A percentile compares a stretch with the other conserved stretches of the same genome.
These are phyloP conservation scores for Fraxinus quadrangulata DNA, from an alignment of 257 asterid species.

Conservation along the genomic window DNA sequence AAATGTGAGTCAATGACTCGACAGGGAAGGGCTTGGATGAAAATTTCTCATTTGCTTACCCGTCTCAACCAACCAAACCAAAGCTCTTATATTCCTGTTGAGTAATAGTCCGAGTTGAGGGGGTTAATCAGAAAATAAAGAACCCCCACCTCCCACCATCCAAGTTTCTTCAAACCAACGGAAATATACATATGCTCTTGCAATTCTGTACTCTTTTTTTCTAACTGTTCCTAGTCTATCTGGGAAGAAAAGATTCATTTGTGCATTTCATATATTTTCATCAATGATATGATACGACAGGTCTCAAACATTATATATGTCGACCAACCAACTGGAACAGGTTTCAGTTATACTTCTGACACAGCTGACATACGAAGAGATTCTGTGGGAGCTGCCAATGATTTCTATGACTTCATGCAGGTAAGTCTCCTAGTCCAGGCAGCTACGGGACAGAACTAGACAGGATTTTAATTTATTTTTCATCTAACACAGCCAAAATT, in stretches of 20 bases:
- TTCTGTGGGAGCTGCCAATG: constrained; percentile 33
- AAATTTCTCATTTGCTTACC: background rate
- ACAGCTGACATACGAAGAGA: constrained; percentile 27
- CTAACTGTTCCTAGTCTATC: background rate
- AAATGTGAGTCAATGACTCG: background rate
- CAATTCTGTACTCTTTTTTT: background rate
- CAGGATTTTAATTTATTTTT: background rate
- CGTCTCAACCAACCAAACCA: no score
- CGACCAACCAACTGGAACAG: constrained; percentile 56
- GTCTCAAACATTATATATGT: constrained; percentile 47
- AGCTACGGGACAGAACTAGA: background rate
- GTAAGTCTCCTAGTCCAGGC: constrained; percentile 21
- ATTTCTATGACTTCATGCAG: constrained; percentile 49
- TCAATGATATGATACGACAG: constrained; percentile 30
- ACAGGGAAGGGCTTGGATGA: background rate
- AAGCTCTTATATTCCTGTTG: no score
- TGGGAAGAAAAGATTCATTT: background rate
- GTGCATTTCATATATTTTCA: background rate
- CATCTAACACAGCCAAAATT: background rate
- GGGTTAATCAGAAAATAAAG: no score
- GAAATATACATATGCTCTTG: background rate
- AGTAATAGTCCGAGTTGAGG: no score
- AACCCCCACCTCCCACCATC: background rate
- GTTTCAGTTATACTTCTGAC: constrained; percentile 40
- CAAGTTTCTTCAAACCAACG: background rate